A percentile compares a stretch with the other conserved stretches of the same genome.
Conservation (phyloP, 108 stramenopile genomes). For the Mediolabrus comicus region DNA sequence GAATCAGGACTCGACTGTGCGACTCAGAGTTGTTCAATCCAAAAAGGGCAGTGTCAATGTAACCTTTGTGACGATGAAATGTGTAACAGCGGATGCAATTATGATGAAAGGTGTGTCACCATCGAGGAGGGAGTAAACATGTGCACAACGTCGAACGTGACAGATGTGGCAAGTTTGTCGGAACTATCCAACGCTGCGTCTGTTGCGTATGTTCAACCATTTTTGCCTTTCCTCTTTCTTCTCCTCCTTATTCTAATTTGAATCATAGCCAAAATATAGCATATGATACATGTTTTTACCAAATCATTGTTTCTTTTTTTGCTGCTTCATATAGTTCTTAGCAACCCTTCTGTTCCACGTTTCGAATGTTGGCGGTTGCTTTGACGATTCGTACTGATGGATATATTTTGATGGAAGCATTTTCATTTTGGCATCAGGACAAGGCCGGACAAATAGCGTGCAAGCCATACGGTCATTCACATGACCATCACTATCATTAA, state of each 20-base stretch:
- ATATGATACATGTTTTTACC: neutral
- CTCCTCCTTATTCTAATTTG: neutral
- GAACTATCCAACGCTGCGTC: no score
- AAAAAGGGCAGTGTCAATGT: no score
- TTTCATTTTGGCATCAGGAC: constrained; percentile 45
- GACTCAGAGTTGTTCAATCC: constrained; percentile 10
- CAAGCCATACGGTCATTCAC: constrained; percentile 51
- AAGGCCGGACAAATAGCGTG: constrained; percentile 79
- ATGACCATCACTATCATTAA: constrained; percentile 7
- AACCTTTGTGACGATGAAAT: no score
- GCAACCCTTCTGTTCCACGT: constrained; percentile 40
- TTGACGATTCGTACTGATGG: constrained; percentile 16
- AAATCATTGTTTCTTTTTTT: constrained; percentile 7
- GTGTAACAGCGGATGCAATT: no score
- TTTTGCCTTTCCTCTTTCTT: no score
- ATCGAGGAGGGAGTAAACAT: no score
- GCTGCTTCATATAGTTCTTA: constrained; percentile 44
- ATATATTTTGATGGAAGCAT: constrained; percentile 44
- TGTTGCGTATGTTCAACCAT: no score
- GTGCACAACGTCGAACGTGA: no score
- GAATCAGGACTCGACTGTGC: constrained; percentile 15
- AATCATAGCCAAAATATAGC: neutral
- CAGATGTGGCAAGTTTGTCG: no score
- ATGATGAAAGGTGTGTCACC: no score
- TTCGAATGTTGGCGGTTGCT: constrained; percentile 26